These are phyloP conservation scores for Candida vartiovaarae DNA, from an alignment of 805 yeast species.

Conservation along the genomic window DNA sequence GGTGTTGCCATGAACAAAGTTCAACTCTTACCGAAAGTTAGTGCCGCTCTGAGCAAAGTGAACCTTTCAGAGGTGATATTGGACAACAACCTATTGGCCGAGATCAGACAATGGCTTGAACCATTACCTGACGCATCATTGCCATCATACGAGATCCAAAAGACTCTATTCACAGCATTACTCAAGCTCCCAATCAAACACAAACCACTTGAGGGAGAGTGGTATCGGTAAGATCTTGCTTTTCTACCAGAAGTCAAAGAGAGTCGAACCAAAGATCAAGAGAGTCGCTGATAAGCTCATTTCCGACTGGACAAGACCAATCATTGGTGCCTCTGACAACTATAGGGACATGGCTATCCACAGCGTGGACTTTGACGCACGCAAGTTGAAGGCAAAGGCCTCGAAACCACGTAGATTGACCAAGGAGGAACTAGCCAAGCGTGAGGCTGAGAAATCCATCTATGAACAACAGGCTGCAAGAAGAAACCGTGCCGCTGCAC, in stretches of 20 bases:
- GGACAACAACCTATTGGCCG: conserved; percentile 89
- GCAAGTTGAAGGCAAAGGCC: conserved; percentile 8
- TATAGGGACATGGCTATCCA: conserved; percentile 80
- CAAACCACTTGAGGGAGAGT: conserved; percentile 89
- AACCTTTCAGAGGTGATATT: conserved; percentile 85
- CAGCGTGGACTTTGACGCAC: conserved; percentile 58
- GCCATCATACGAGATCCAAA: conserved; percentile 97
- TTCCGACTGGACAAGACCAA: conserved; percentile 98
- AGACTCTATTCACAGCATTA: conserved; percentile 70
- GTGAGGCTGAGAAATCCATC: conserved; percentile 43
- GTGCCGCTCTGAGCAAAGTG: conserved; percentile 67
- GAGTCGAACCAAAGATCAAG: conserved; percentile 82
- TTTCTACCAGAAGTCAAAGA: conserved; percentile 85
- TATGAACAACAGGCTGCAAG: conserved; percentile 89
- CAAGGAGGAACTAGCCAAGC: conserved; percentile 6
- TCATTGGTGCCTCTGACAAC: conserved; percentile 90
- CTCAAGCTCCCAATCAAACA: conserved; percentile 82
- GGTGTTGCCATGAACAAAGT: conserved; percentile 57
- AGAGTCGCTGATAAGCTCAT: conserved; percentile 84
- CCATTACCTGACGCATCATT: conserved; percentile 96
- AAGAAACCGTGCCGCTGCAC: conserved; percentile 92
- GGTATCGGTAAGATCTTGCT: conserved; percentile 91
- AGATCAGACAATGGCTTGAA: conserved; percentile 94
- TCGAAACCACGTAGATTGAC: conserved; percentile 8
- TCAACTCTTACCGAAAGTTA: conserved; percentile 73